These are phyloP conservation scores for Lipomyces sp. DNA, from an alignment of 805 yeast species.

Conservation along the genomic window DNA sequence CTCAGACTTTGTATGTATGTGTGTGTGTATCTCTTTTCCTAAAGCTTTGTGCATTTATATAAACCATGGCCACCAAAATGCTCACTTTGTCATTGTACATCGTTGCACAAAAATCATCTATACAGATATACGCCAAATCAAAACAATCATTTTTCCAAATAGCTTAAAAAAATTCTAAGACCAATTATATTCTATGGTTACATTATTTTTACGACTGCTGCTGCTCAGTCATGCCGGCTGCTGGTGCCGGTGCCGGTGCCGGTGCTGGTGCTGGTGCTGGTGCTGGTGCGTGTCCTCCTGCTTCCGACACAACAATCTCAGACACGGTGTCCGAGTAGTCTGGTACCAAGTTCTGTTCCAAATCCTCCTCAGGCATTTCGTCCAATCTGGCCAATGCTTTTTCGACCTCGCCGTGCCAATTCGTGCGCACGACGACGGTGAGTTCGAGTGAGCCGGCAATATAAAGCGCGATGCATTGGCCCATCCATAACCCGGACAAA, in stretches of 20 bases:
- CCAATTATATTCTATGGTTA: not conserved
- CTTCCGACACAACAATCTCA: not conserved
- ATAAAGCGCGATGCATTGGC: slow-evolving; percentile 56
- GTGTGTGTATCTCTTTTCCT: no score
- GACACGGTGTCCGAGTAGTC: not conserved
- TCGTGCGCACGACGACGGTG: slow-evolving; percentile 33
- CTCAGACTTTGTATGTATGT: no score
- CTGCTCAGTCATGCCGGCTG: no score
- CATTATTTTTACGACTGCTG: not conserved
- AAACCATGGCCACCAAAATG: not conserved
- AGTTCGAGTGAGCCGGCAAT: slow-evolving; percentile 38
- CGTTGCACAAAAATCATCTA: not conserved
- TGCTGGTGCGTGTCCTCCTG: no score
- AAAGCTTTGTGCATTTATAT: not conserved
- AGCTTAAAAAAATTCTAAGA: no score
- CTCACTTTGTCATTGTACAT: not conserved
- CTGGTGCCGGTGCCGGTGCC: no score
- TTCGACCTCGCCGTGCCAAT: slow-evolving; percentile 37
- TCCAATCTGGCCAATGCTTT: slow-evolving; percentile 38
- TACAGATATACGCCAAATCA: not conserved
- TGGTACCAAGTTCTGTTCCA: slow-evolving; percentile 1
- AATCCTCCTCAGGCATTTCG: slow-evolving; percentile 22
- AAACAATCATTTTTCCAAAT: not conserved
- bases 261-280: no score
- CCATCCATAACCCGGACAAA: slow-evolving; percentile 72